These are phyloP conservation scores for Colletotrichum siamense DNA, from an alignment of 2,329 filamentous ascomycete species.

Conservation along the genomic window DNA sequence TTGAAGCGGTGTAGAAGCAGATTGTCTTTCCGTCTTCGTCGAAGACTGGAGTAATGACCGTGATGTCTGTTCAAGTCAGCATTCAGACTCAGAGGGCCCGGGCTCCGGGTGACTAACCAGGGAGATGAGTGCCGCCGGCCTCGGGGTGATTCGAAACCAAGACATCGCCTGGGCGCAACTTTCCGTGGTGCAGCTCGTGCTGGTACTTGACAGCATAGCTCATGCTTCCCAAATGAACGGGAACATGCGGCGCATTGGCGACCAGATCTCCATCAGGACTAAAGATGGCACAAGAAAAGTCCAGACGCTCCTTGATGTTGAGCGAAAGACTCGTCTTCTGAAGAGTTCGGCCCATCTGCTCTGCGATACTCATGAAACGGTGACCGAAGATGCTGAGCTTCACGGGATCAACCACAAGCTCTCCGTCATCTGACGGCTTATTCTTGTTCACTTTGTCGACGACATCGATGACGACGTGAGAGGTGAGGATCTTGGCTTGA, in stretches of 20 bases:
- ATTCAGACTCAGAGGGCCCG: fast-evolving
- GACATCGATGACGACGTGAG: constrained; percentile 47
- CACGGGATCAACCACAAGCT: constrained; percentile 63
- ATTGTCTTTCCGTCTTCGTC: constrained; percentile 43
- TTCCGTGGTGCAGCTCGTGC: constrained; percentile 61
- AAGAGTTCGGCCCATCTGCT: constrained; percentile 80
- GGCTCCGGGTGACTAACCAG: constrained; percentile 18
- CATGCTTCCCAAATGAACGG: constrained; percentile 78
- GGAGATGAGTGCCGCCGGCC: constrained; percentile 39
- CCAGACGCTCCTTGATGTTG: constrained; percentile 81
- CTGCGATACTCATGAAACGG: constrained; percentile 83
- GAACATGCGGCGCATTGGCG: constrained; percentile 77
- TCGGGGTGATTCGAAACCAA: constrained; percentile 34
- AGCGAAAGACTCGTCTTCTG: constrained; percentile 82
- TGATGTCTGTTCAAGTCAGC: constrained; percentile 29
- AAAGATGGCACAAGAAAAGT: constrained; percentile 83
- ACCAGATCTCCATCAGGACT: constrained; percentile 76
- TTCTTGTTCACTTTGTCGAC: not conserved
- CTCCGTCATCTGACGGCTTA: constrained; percentile 26
- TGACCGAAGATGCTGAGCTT: constrained; percentile 80
- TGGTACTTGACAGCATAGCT: constrained; percentile 75
- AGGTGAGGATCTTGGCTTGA: constrained; percentile 46
- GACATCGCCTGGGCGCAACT: constrained; percentile 38
- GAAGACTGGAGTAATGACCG: constrained; percentile 41
- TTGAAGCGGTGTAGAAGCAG: constrained; percentile 62